These are phyloP conservation scores for Omphalotus guepiniiformis DNA, from an alignment of 768 basidiomycete genomes.

Conservation along the genomic window DNA sequence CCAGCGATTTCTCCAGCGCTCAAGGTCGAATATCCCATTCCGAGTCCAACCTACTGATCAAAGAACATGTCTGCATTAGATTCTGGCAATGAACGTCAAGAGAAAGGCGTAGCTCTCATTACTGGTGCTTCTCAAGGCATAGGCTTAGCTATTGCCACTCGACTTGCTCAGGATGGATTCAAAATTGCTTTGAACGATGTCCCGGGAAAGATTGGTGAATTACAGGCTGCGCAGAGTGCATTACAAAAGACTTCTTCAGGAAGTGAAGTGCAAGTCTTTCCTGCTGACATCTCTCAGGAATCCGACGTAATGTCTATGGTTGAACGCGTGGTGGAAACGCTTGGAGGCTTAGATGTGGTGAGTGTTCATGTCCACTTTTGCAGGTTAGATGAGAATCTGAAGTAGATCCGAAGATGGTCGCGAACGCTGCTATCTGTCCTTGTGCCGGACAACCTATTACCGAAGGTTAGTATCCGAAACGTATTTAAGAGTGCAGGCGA, in stretches of 20 bases:
- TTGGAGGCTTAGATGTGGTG: conserved; percentile 35
- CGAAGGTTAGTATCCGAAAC: too few species aligned
- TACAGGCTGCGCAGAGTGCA: background rate
- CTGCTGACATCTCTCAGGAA: conserved; percentile 28
- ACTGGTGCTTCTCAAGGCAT: conserved; percentile 37
- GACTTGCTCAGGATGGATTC: conserved; percentile 34
- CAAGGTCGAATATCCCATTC: too few species aligned
- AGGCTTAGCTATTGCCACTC: conserved; percentile 32
- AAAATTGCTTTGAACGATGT: conserved; percentile 33
- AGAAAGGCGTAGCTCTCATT: conserved; percentile 28
- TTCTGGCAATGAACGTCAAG: too few species aligned
- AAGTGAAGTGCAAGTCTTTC: background rate
- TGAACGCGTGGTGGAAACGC: conserved; percentile 7
- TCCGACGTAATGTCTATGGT: conserved; percentile 30
- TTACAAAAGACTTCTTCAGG: background rate
- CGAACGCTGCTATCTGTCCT: conserved; percentile 19
- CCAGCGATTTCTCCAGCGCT: too few species aligned
- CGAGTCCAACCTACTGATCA: too few species aligned
- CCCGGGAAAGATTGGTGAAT: background rate
- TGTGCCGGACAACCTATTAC: too few species aligned
- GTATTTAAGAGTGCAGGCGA: background rate
- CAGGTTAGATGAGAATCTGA: too few species aligned
- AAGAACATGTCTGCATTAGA: background rate
- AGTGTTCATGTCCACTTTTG: conserved; percentile 9
- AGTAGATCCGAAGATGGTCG: conserved; percentile 20